Evolutionary conservation across 1,139 yeast genomes (phyloP), one percentile per base, ranked within the genome.

Genomic region (Pichia sp.): DNA sequence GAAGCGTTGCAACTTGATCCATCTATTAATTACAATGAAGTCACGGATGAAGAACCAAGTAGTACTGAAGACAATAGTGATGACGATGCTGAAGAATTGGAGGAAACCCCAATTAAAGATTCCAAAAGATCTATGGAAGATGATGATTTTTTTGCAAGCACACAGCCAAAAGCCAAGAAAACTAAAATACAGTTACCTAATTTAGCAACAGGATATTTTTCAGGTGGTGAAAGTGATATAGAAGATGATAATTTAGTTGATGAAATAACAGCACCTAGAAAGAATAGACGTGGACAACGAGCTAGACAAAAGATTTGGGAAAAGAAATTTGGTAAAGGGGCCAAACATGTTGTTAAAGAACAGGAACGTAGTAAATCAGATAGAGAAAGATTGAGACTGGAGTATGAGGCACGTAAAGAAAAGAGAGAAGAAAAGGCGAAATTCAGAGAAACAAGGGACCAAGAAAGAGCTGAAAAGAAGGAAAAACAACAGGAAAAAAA

Each of bases 241-340:
- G 80, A 80, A 49, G 48, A 55, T 5, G 54, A 52, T 8, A 91
- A 87, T 58, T 69, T 81, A 2, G 90, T 84, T 9, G 77, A 80
- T 58, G 75, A 76, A 48, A 76, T 77, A 29, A 75, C 78, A 2
- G 74, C 77, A 50, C 58, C 62, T 38, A 78, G 95, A 58, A 90
- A 90, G 63, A 95, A 93, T 67, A 78, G 99, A 70, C 81, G 97
- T 66, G 99, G 99, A 25, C 99, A 95, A 73, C 76, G 98, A 60
- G 99, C 97, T 2, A 83, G 99, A 70, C 95, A 93, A 67, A 86
- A 87, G 72, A 89, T 93, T 51, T 91, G 98, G 97, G 99, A 90
- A 64, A 73, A 79, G 69, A 93, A 93, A 67, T 93, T 76, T 65
- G 99, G 99, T 41, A 69, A 70, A 38, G 74, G 74, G 41, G 99